Conservation (phyloP, 805 yeast genomes). For the Maudiozyma turicensis region DNA sequence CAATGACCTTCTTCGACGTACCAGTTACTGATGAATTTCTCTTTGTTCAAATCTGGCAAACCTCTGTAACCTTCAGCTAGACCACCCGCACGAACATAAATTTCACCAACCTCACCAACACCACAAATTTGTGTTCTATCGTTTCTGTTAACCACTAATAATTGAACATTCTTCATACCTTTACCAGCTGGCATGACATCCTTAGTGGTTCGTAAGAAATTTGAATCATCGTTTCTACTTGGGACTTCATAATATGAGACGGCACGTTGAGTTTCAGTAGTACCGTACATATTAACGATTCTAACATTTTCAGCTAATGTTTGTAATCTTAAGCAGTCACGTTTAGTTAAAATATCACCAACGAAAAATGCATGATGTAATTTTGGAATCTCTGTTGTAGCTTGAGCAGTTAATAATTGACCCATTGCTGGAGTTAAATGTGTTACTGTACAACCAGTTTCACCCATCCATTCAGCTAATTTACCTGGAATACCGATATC, state of each 20-base stretch:
- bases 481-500: constrained; percentile 98
- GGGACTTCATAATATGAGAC: constrained; percentile 90
- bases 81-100: constrained; percentile 97
- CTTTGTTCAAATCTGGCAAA: constrained; percentile 75
- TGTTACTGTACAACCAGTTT: constrained; percentile 85
- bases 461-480: constrained; percentile 94
- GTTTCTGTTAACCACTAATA: constrained; percentile 84
- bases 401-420: constrained; percentile 91
- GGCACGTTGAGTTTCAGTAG: constrained; percentile 98
- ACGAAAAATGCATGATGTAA: constrained; percentile 96
- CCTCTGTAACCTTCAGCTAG: constrained; percentile 93
- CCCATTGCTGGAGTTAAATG: constrained; percentile 99
- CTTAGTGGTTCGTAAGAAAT: constrained; percentile 72
- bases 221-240: constrained; percentile 56
- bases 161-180: constrained; percentile 94
- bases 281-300: constrained; percentile 97
- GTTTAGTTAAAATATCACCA: constrained; percentile 93
- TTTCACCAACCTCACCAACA: constrained; percentile 98
- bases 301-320: constrained; percentile 79
- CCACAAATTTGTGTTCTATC: constrained; percentile 90
- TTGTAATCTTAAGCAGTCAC: constrained; percentile 91
- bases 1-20: constrained; percentile 61
- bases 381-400: constrained; percentile 71
- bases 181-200: constrained; percentile 98
- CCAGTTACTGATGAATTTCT: constrained; percentile 90